Evolutionary conservation across 306 rosid species (phyloP), one percentile per base, ranked within the genome.

Genomic region (Gynostemma pentaphyllum): DNA sequence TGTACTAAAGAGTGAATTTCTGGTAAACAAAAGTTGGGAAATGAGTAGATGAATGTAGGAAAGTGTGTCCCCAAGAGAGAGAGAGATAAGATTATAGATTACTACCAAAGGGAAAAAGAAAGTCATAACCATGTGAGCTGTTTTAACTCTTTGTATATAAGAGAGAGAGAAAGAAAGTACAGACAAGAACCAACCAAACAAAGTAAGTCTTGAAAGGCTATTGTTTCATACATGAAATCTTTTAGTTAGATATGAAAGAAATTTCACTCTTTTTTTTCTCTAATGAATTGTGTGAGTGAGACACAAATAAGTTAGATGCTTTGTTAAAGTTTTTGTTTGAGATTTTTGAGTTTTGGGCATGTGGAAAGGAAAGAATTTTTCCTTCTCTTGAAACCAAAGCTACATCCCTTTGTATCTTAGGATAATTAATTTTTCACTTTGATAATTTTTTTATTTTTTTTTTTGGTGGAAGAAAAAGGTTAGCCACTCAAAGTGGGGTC

Each of bases 261-360:
- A 61, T 23, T 61, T 40, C 66, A 41, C 22, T 61, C 32, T 61
- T 23, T 40, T n/a, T n/a, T n/a, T n/a, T n/a, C n/a, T n/a, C n/a
- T n/a, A n/a, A 40, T 39, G 22, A 49, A 40, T 61, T 24, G 50
- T 23, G 66, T 40, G 66, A 61, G 50, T 23, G 66, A 22, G 66
- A 61, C 50, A 48, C 54, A 45, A 63, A n/a, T n/a, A n/a, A 63
- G 42, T 45, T 9, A 45, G 52, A 45, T 63, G 55, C 54, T 27
- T 63, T 15, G 42, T 18, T 27, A 63, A 63, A 63, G 68, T 44
- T 45, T 26, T 45, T 26, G 55, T 63, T 45, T 63, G 68, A 63
- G n/a, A n/a, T n/a, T 54, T 28, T 42, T 37, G 36, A 27, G 52
- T 22, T 23, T 29, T 59, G 28, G 4, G 42, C 54, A 61, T 39